Evolutionary conservation across 257 asterid genomes (phyloP), one percentile per base, ranked within the genome.

Genomic region (Penstemon newberryi): DNA sequence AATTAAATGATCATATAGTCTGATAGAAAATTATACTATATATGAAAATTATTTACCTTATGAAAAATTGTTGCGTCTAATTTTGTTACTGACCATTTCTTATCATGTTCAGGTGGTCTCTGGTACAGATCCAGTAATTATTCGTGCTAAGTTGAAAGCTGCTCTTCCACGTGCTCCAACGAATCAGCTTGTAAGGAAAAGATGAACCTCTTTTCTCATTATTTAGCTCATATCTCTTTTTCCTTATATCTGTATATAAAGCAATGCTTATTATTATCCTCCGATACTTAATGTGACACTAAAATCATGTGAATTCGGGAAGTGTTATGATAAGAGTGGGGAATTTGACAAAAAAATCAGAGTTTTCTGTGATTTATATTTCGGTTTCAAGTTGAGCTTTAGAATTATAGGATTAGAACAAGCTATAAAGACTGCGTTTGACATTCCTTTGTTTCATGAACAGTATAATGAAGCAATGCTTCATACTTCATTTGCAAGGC

Each of bases 401-500:
- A 56, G 40, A 25, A 62, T 40, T 3, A 11, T 53, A 42, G 57
- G 56, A 45, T 55, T 60, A 41, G 25, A 59, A 25, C 33, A 25
- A 42, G 38, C 45, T 65, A 15, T 51, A 9, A 15, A 47, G 5
- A 49, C 18, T 49, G 11, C 52, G 7, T 69, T 54, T 79, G 46
- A 77, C 53, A 52, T 51, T 53, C 38, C 25, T 37, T 44, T 37
- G 6, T 62, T 33, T 71, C 66, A 2, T 40, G 70, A 61, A 69
- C 98, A 94, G 98, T 94, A 94, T 78, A 86, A 89, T 66, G 80
- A 82, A 77, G 96, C 77, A 42, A 91, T 94, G 78, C 91, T 94
- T 69, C 97, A 94, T 74, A 94, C 99, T 25, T 89, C 96, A 59
- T 83, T 91, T 62, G 99, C 99, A 40, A 83, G 99, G 86, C 85